phyloP scores from a whole-genome alignment of 2,329 filamentous ascomycete species.

The Dactylellina haptotyla region DNA sequence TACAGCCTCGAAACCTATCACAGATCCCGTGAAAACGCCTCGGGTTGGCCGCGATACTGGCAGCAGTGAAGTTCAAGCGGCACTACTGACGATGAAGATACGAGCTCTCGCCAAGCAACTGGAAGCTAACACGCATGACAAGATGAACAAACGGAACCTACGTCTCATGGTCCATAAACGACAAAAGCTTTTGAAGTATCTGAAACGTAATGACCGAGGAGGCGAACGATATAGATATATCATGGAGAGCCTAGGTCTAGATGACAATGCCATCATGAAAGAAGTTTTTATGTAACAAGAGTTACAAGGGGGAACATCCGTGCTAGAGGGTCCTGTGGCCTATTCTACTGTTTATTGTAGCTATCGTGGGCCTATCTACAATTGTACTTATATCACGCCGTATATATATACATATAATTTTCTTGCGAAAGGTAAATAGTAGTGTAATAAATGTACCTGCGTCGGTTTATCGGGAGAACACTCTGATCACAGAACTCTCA shows the following conservation, averaged over 20 bases:
- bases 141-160: conserved; percentile 92
- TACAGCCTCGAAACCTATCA: conserved; percentile 61
- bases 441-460: too few species aligned
- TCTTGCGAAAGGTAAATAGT: too few species aligned
- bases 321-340: neutral
- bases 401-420: too few species aligned
- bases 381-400: too few species aligned
- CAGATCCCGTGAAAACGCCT: conserved; percentile 64
- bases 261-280: conserved; percentile 56
- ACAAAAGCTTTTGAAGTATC: conserved; percentile 86
- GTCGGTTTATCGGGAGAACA: too few species aligned
- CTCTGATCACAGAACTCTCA: too few species aligned
- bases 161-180: conserved; percentile 84
- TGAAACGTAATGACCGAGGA: conserved; percentile 88
- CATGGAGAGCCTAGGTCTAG: conserved; percentile 81
- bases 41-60: conserved; percentile 93
- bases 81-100: conserved; percentile 94
- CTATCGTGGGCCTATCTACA: too few species aligned
- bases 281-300: conserved; percentile 56
- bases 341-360: too few species aligned
- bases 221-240: conserved; percentile 89
- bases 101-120: conserved; percentile 78
- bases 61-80: conserved; percentile 96
- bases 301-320: neutral
- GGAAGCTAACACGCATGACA: conserved; percentile 79